Base-by-base conservation (phyloP, 169 alveolate genomes). In the Plasmodium inui region DNA sequence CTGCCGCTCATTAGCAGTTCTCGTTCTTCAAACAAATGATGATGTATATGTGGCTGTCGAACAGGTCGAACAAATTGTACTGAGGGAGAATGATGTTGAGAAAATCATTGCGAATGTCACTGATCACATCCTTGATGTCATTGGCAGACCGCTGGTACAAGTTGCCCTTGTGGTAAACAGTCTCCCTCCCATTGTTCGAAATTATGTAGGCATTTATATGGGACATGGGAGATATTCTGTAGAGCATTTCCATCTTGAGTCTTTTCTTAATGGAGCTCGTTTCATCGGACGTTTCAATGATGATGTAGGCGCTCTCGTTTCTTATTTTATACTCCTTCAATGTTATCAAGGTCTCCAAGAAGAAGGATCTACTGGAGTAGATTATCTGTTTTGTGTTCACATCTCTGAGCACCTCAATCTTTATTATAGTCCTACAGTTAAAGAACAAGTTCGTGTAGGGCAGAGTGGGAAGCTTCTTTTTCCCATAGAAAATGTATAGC, bases 81-180 rank as follows among this genome's bases (percentile, higher is more conserved):
- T 86, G 93, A 26, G 93, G 93, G n/a, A 86, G 44, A 19, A 86
- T 86, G 41, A 74, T 78, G 28, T 86, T 86, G 53, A 86, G 70
- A 55, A 86, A 86, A 34, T 86, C 93, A 30, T 86, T 86, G 34
- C 93, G 41, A 53, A 86, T 86, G 6, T 86, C 93, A 55, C 93
- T 86, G 14, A 86, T 86, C 37, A 86, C 93, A 32, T 86, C 67
- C 41, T 86, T 86, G 12, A 86, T 86, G 44, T 86, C 93, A 22
- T 53, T 86, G 12, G 93, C 93, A 39, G 93, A 86, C 71, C 93
- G 26, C 79, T 86, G 93, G 70, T 86, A 86, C 5, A 86, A 34
- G 41, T 86, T 86, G 26, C 93, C 93, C 50, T 86, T 86, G 55
- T 86, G 93, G 67, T 86, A 86, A 26, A 86, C 93, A n/a, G 78